Evolutionary conservation across 208 protist species (phyloP), one percentile per base, ranked within the genome.

Genomic region (Trypanosoma avium): DNA sequence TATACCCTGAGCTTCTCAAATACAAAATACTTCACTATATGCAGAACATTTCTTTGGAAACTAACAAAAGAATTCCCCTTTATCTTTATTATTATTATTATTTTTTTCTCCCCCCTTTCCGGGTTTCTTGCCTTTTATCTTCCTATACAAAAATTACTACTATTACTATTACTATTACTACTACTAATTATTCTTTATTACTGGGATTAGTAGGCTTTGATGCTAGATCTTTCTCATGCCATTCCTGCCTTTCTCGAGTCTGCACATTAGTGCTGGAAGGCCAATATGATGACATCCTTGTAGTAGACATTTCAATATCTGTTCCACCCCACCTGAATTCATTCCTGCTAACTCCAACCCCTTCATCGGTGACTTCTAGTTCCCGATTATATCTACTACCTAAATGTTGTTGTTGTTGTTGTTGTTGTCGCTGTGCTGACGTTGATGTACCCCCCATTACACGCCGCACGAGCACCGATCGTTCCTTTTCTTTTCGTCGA

Each of bases 391-490:
- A 45, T 19, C 36, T 29, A 38, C 53, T 40, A 4, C 17, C 36
- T 22, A 15, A 21, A 4, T 30, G 7, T 27, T 48, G 36, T 40
- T 30, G 17, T 45, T 21, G 55, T 21, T 32, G 24, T 29, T 49
- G 40, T 49, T 17, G 56, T 49, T 46, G 36, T 38, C 8, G 56
- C 6, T 56, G 3, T 30, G 10, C 27, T 40, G 19, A 21, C 15
- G 1, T 40, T 29, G 56, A 5, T 33, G 3, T 19, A 3, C 8
- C 40, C 10, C 19, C 15, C 7, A 61, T 33, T 26, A 30, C n/a
- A 35, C 50, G 32, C 33, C 59, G 69, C 13, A 74, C 6, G 12
- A 64, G 26, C n/a, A 33, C 42, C 22, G 52, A 49, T 9, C 52
- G 59, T 19, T 56, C 36, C 36, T 63, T 33, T 13, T 57, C 61